Evolutionary conservation across 257 asterid genomes (phyloP).

Genomic region (Perilla frutescens): DNA sequence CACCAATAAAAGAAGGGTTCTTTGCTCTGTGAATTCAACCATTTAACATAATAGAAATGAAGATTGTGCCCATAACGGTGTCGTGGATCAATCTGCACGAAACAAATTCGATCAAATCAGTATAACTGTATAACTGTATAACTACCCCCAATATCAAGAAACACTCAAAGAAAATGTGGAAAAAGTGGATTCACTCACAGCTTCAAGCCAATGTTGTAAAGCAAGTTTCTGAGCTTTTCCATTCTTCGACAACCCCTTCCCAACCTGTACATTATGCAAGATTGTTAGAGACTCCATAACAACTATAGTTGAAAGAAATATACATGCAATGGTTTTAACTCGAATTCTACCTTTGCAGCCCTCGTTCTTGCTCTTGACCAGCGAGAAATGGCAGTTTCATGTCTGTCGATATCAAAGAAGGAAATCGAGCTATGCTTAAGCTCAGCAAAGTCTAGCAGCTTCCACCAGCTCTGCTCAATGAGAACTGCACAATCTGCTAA

Average conservation of each 20-base stretch:
- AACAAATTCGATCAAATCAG: constrained; percentile 31
- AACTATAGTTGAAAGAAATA: neutral
- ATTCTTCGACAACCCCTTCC: constrained; percentile 64
- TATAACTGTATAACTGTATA: neutral
- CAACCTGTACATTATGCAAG: constrained; percentile 42
- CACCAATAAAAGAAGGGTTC: constrained; percentile 69
- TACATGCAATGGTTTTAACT: neutral
- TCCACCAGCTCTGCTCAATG: constrained; percentile 73
- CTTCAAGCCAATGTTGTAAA: constrained; percentile 75
- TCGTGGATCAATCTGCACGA: constrained; percentile 65
- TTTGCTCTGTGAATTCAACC: constrained; percentile 69
- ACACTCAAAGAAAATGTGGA: neutral
- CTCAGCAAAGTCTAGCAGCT: constrained; percentile 56
- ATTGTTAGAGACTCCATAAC: neutral
- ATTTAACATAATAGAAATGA: constrained; percentile 61
- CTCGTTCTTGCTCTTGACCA: constrained; percentile 71
- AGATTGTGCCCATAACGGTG: constrained; percentile 79
- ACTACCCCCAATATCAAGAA: neutral
- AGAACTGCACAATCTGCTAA: constrained; percentile 77
- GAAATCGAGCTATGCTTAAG: constrained; percentile 63
- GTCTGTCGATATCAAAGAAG: constrained; percentile 54
- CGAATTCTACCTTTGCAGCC: constrained; percentile 59
- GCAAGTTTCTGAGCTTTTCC: constrained; percentile 66
- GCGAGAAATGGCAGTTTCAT: constrained; percentile 60
- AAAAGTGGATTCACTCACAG: constrained; percentile 42